phyloP scores from a whole-genome alignment of 352 stramenopile species.

The Pythium volutum region DNA sequence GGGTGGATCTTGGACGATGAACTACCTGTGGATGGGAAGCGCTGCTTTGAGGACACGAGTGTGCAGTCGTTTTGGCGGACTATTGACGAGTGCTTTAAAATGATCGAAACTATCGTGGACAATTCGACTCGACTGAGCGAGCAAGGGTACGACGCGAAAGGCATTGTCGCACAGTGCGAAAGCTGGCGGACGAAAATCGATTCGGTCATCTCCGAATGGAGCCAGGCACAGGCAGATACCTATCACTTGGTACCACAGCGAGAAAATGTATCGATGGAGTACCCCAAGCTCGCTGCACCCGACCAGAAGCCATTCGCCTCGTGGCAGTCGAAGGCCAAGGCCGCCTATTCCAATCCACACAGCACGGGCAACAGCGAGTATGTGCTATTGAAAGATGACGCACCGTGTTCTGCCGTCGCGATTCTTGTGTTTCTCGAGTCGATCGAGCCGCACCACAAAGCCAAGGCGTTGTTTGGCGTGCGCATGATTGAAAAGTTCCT shows the following conservation, averaged over 20 bases:
- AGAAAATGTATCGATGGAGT: background rate
- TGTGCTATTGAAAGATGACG: background rate
- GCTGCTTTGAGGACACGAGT: background rate
- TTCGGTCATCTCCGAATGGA: background rate
- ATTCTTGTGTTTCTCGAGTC: conserved; percentile 6
- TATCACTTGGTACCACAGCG: background rate
- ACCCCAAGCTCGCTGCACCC: background rate
- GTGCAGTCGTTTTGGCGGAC: background rate
- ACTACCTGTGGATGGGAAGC: background rate
- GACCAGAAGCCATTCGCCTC: conserved; percentile 1
- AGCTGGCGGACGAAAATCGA: background rate
- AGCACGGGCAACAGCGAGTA: background rate
- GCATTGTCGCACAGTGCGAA: background rate
- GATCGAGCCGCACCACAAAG: background rate
- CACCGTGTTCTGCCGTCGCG: background rate
- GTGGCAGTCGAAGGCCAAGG: background rate
- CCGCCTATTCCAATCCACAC: background rate
- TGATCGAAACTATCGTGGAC: conserved; percentile 5
- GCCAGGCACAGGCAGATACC: background rate
- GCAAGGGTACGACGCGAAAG: conserved; percentile 8
- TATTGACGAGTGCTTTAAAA: conserved; percentile 13
- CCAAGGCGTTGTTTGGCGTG: background rate
- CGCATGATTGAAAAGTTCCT: conserved; percentile 11
- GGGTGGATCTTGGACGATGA: conserved; percentile 20
- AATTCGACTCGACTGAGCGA: background rate